phyloP scores from a whole-genome alignment of 768 basidiomycete species.

The Psilocybe cyanescens region DNA sequence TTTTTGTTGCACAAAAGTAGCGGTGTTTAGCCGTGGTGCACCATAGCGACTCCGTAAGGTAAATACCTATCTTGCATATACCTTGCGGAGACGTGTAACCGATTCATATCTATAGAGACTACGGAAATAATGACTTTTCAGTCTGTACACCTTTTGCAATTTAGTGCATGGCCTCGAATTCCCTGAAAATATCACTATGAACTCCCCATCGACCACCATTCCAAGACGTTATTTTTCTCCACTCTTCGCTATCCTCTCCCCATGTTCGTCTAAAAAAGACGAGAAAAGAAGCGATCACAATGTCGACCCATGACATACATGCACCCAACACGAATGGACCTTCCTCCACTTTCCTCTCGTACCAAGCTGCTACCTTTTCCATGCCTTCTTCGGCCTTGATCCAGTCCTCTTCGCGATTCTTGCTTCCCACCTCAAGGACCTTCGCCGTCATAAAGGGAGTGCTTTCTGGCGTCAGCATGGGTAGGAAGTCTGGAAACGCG shows the following conservation, averaged over 20 bases:
- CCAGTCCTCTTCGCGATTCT: slow-evolving; percentile 35
- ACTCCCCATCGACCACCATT: slow-evolving; percentile 36
- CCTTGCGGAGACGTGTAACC: too few species aligned
- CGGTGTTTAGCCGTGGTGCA: too few species aligned
- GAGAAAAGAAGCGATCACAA: slow-evolving; percentile 39
- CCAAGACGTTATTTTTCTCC: slow-evolving; percentile 35
- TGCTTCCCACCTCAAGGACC: slow-evolving; percentile 35
- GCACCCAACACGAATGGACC: slow-evolving; percentile 39
- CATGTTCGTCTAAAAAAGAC: slow-evolving; percentile 18
- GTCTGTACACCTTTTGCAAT: too few species aligned
- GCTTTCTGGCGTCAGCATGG: slow-evolving; percentile 20
- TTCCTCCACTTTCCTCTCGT: slow-evolving; percentile 23
- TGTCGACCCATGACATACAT: slow-evolving; percentile 36
- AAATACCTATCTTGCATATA: too few species aligned
- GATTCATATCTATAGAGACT: neutral
- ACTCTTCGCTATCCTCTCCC: slow-evolving; percentile 38
- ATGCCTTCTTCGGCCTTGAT: slow-evolving; percentile 31
- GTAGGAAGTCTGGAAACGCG: neutral
- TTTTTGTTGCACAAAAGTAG: too few species aligned
- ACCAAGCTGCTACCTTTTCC: slow-evolving; percentile 25
- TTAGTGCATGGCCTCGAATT: neutral
- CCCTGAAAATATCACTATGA: neutral
- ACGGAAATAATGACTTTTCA: too few species aligned
- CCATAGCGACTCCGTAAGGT: too few species aligned
- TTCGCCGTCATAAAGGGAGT: slow-evolving; percentile 30